phyloP scores from a whole-genome alignment of 176 grass and related monocot species.

The Eleusine coracana region DNA sequence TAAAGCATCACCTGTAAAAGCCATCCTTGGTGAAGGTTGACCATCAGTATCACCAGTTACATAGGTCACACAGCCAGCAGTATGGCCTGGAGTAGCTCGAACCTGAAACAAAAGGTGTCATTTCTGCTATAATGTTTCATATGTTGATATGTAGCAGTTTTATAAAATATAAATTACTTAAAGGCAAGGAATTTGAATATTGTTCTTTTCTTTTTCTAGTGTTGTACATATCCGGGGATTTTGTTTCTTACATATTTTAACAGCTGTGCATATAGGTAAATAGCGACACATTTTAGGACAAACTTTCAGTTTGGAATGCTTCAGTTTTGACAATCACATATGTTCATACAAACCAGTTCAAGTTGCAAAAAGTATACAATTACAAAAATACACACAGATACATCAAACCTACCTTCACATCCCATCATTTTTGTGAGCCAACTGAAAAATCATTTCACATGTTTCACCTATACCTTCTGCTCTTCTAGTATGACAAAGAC shows the following conservation, averaged over 20 bases:
- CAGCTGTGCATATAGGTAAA: not conserved
- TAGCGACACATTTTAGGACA: conserved; percentile 4
- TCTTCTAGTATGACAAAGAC: conserved; percentile 5
- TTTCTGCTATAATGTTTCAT: conserved; percentile 31
- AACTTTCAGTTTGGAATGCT: conserved; percentile 15
- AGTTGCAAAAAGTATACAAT: not conserved
- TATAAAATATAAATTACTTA: not conserved
- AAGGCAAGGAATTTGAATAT: not conserved
- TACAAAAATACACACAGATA: not conserved
- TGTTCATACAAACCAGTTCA: not conserved
- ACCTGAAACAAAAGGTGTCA: conserved; percentile 49
- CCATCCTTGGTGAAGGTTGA: conserved; percentile 88
- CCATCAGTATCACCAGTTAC: conserved; percentile 74
- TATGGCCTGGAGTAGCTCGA: conserved; percentile 92
- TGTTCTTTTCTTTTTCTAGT: not conserved
- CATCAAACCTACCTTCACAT: conserved; percentile 1
- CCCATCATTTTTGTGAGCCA: not conserved
- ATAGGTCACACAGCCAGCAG: conserved; percentile 88
- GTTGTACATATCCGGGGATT: not conserved
- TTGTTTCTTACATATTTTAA: conserved; percentile 7
- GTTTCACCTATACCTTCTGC: not conserved
- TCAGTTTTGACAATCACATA: not conserved
- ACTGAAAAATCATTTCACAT: not conserved
- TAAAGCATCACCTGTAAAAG: conserved; percentile 93
- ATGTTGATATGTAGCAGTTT: not conserved